Evolutionary conservation across 768 basidiomycete species (phyloP).

Genomic region (Mycena haematopus): DNA sequence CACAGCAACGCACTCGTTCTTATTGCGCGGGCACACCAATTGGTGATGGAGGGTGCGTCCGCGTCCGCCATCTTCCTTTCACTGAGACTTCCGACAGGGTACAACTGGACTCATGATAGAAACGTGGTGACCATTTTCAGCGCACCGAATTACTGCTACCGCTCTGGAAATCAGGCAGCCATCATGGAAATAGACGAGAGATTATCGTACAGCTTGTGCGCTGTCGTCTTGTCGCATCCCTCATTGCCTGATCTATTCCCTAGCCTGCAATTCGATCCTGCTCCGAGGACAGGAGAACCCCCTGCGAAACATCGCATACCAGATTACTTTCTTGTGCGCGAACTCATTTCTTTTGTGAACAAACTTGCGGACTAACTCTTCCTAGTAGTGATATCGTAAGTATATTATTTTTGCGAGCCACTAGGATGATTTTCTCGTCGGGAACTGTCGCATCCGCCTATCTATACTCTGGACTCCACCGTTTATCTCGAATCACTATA

Average conservation of each 20-base stretch:
- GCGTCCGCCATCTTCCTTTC: not conserved
- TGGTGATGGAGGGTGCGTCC: constrained; percentile 92
- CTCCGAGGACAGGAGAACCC: constrained; percentile 97
- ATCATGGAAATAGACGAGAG: constrained; percentile 99
- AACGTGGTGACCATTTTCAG: constrained; percentile 99
- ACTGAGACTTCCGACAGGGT: constrained; percentile 52
- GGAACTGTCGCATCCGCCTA: constrained; percentile 7
- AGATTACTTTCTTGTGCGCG: constrained; percentile 88
- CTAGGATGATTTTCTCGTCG: not conserved
- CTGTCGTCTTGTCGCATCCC: constrained; percentile 30
- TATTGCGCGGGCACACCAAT: constrained; percentile 91
- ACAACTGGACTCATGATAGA: constrained; percentile 98
- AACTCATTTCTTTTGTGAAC: not conserved
- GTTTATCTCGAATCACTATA: not conserved
- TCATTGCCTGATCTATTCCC: not conserved
- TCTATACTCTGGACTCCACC: constrained; percentile 9
- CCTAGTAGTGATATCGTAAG: constrained; percentile 22
- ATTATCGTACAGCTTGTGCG: constrained; percentile 90
- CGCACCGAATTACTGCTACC: constrained; percentile 99
- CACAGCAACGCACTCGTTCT: constrained; percentile 98
- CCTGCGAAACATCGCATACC: constrained; percentile 94
- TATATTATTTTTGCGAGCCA: constrained; percentile 17
- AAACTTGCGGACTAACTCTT: constrained; percentile 2
- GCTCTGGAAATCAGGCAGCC: constrained; percentile 98
- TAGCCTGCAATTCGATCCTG: constrained; percentile 99